phyloP scores from a whole-genome alignment of 768 basidiomycete species.

The Tylopilus sp. region DNA sequence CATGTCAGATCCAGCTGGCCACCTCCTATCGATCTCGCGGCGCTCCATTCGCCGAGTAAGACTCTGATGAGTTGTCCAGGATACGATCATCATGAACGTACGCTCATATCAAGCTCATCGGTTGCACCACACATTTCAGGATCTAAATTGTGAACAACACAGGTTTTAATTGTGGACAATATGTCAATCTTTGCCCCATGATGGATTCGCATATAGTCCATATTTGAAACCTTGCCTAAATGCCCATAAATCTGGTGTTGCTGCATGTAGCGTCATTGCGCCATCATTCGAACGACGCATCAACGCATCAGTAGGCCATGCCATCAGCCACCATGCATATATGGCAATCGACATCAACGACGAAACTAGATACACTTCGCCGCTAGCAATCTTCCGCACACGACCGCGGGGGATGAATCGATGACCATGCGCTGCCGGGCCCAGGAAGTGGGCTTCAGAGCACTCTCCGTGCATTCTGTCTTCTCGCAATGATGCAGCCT shows the following conservation, averaged over 20 bases:
- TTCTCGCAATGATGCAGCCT: neutral
- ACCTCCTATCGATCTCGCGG: too few species aligned
- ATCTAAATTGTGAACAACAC: too few species aligned
- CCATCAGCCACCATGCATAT: neutral
- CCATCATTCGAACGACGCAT: neutral
- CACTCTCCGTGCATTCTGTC: neutral
- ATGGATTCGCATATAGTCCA: too few species aligned
- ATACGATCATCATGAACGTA: neutral
- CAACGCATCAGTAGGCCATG: neutral
- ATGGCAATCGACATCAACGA: neutral
- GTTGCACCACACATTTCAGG: too few species aligned
- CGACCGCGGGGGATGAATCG: neutral
- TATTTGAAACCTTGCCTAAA: too few species aligned
- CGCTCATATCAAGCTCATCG: neutral
- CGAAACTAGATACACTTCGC: neutral
- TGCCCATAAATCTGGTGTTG: too few species aligned
- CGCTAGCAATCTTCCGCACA: neutral
- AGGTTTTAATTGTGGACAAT: too few species aligned
- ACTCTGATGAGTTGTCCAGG: neutral
- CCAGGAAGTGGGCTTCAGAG: neutral
- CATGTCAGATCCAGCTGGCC: too few species aligned
- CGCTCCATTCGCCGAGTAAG: too few species aligned
- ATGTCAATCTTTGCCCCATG: too few species aligned
- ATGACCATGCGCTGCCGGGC: too few species aligned
- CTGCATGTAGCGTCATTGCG: neutral